Base-by-base conservation (phyloP, 1,139 yeast genomes). In the Lodderomyces beijingensis region DNA sequence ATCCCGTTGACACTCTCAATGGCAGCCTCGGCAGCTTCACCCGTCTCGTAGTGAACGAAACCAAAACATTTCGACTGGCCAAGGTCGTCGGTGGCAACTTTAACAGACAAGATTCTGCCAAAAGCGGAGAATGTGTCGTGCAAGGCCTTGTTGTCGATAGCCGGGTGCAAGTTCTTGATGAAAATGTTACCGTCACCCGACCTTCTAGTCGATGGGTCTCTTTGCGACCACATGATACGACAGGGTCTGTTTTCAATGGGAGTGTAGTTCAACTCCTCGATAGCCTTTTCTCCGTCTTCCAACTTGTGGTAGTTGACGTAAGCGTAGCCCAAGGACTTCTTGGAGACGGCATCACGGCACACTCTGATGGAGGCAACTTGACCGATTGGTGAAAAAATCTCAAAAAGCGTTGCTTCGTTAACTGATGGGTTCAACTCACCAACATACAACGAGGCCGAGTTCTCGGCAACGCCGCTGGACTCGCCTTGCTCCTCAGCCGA, bases 181-280 rank as follows among this genome's bases (percentile, higher is more conserved):
- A 85, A 91, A 50, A 93, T 83, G 77, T 91, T 91, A 57, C 96
- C 96, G 47, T 87, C 85, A 62, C 97, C 97, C 58, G 84, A 83
- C 76, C 86, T 87, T 77, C 98, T 86, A 54, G 82, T 66, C 45
- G 96, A 78, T 46, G 98, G 98, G 64, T 91, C 97, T 71, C 98
- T 87, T 75, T 93, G 98, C 49, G 97, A 88, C 96, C 97, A 89
- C 98, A 93, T 93, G 72, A 91, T 91, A 70, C 99, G 89, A 71
- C 97, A 88, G 54, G 96, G 91, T 59, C 85, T 88, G 57, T 96
- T 97, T 68, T 89, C 91, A 68, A 91, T 80, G 55, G 79, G 80
- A 43, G 88, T 69, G 73, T 91, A 91, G 85, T 91, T 93, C 68
- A 93, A 78, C 66, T 88, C 94, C 59, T 88, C 95, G 62, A 91